Evolutionary conservation across 2,329 filamentous ascomycete genomes (phyloP), one percentile per base, ranked within the genome.

Genomic region (Colletotrichum cuscutae): DNA sequence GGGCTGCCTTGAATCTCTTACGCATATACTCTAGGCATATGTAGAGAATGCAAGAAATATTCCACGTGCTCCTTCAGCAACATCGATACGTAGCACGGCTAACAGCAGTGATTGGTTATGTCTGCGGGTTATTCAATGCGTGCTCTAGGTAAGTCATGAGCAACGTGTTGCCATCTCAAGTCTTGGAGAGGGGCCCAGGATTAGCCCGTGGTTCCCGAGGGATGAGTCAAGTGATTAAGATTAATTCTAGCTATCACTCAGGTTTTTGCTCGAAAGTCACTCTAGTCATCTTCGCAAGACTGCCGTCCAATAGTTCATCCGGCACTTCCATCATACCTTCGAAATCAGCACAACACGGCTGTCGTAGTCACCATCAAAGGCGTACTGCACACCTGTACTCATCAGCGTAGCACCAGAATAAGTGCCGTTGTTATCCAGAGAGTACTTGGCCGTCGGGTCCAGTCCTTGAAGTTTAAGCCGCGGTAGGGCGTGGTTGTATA

Each of bases 351-450:
- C 83, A 35, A 92, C 80, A 75, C 84, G 84, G 75, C 90, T 92
- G 74, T 89, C 84, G 74, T 89, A 91, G 75, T 91, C 89, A 0
- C 80, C 82, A 0, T 81, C 76, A 75, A 90, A 88, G 5, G 79
- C 75, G 78, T 86, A 83, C 79, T 91, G 89, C 49, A 93, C 76
- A 0, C 90, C 91, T 1, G 84, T 83, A 74, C 90, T 92, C 89
- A 92, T 91, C 77, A 92, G 82, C 8, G 89, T 91, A 11, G 86
- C 85, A 0, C 90, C 91, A 0, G 87, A 88, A 73, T 87, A 88
- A 7, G 85, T 86, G 30, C 80, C 82, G 35, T 88, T 86, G 54
- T 87, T 83, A 22, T 90, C 80, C 28, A 75, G 22, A 19, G 80
- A 86, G 76, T 92, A 93, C 62, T 78, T 84, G 0, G 89, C 89